These are phyloP conservation scores for Solanum pinnatisectum DNA, from an alignment of 257 asterid species.

Conservation along the genomic window DNA sequence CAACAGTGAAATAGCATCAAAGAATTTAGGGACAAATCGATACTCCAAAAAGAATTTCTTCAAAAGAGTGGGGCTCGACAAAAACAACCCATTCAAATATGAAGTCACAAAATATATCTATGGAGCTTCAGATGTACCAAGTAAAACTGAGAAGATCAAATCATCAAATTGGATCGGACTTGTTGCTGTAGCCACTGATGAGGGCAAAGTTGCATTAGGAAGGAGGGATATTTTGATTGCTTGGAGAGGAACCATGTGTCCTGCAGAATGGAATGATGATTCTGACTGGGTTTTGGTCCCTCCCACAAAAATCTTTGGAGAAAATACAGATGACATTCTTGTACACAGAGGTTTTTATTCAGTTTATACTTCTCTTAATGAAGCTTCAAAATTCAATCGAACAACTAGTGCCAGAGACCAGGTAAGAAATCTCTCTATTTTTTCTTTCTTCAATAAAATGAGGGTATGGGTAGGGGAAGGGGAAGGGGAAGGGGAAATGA, in stretches of 20 bases:
- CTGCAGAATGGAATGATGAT: slow-evolving; percentile 31
- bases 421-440: not conserved
- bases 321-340: not conserved
- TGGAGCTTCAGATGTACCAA: slow-evolving; percentile 23
- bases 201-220: slow-evolving; percentile 44
- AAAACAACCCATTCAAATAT: slow-evolving; percentile 29
- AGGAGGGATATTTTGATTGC: slow-evolving; percentile 50
- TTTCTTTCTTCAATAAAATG: not conserved
- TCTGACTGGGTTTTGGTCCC: slow-evolving; percentile 19
- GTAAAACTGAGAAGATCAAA: slow-evolving; percentile 5
- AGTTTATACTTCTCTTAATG: slow-evolving; percentile 16
- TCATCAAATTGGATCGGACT: slow-evolving; percentile 48
- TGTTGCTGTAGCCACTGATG: slow-evolving; percentile 51
- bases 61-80: slow-evolving; percentile 22
- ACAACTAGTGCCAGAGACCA: slow-evolving; percentile 30
- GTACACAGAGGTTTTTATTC: slow-evolving; percentile 26
- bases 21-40: slow-evolving; percentile 14
- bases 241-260: slow-evolving; percentile 48
- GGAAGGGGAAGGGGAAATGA: not conserved
- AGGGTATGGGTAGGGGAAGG: not conserved
- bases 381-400: slow-evolving; percentile 1
- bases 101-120: slow-evolving; percentile 30
- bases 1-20: slow-evolving; percentile 24
- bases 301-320: slow-evolving; percentile 25
- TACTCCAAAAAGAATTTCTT: slow-evolving; percentile 23